Conservation (phyloP, 2,329 filamentous ascomycete species). For the Myriosclerotinia curreyana region DNA sequence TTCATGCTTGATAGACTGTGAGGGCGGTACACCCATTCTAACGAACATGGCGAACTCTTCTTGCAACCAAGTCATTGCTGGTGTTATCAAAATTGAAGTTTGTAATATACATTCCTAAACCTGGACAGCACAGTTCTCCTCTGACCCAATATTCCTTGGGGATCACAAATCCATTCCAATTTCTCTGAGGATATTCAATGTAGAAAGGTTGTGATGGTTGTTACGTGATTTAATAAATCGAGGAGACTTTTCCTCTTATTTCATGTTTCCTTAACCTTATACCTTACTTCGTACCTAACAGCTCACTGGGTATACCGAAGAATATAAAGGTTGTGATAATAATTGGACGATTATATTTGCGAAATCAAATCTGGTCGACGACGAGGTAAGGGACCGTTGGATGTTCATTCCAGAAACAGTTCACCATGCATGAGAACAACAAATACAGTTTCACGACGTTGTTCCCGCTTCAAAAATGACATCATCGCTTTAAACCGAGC, state of each 20-base stretch:
- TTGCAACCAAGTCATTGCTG: not conserved
- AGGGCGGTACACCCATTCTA: not conserved
- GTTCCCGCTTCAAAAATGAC: slow-evolving; percentile 5
- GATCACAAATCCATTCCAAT: not conserved
- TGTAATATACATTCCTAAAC: not conserved
- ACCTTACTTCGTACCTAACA: not conserved
- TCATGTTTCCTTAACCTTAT: not conserved
- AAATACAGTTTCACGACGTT: too few relatives aligned
- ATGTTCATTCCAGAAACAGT: not conserved
- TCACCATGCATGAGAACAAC: not conserved
- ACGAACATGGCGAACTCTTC: slow-evolving; percentile 1
- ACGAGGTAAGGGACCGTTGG: not conserved
- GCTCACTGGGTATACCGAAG: not conserved
- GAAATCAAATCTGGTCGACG: not conserved
- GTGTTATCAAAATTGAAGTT: not conserved
- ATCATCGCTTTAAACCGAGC: slow-evolving; percentile 3
- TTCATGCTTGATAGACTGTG: not conserved
- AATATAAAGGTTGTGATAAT: not conserved
- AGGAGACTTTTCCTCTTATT: not conserved
- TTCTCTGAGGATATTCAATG: not conserved
- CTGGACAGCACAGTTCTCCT: too few relatives aligned
- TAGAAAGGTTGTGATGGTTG: not conserved
- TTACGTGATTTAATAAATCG: not conserved
- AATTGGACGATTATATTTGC: not conserved
- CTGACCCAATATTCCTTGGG: not conserved